Conservation (phyloP, 2,329 filamentous ascomycete species). For the Cordyceps farinosa region DNA sequence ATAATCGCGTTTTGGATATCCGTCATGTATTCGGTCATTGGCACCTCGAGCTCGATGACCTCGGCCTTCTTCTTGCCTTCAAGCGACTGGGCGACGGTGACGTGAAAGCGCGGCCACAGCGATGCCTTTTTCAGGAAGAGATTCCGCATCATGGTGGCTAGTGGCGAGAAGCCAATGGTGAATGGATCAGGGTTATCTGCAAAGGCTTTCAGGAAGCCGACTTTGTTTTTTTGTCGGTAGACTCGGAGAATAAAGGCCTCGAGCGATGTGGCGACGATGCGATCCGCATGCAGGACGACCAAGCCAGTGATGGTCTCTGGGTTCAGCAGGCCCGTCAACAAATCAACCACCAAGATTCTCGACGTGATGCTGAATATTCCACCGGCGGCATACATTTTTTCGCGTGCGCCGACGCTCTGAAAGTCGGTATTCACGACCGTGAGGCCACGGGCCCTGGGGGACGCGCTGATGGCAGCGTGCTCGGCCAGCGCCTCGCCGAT, state of each 20-base stretch:
- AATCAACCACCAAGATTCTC: slow-evolving; percentile 88
- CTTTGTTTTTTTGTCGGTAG: slow-evolving; percentile 91
- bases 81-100: slow-evolving; percentile 81
- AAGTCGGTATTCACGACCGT: slow-evolving; percentile 92
- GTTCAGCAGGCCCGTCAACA: slow-evolving; percentile 78
- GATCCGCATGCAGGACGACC: slow-evolving; percentile 83
- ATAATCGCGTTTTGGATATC: slow-evolving; percentile 92
- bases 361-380: slow-evolving; percentile 96
- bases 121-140: slow-evolving; percentile 85
- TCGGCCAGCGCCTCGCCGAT: slow-evolving; percentile 94
- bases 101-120: slow-evolving; percentile 90
- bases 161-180: slow-evolving; percentile 78
- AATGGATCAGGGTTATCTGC: slow-evolving; percentile 92
- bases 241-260: slow-evolving; percentile 95
- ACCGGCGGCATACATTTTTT: slow-evolving; percentile 86
- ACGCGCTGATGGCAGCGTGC: slow-evolving; percentile 85
- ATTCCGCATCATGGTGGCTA: slow-evolving; percentile 84
- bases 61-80: slow-evolving; percentile 93
- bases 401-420: slow-evolving; percentile 79
- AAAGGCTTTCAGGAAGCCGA: slow-evolving; percentile 91
- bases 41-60: slow-evolving; percentile 93
- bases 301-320: slow-evolving; percentile 84
- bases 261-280: slow-evolving; percentile 76
- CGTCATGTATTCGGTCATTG: slow-evolving; percentile 92
- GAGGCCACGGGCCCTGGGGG: slow-evolving; percentile 77